phyloP scores from a whole-genome alignment of 2,329 filamentous ascomycete genomes.

The Dryadomyces quercus-mongolicae region DNA sequence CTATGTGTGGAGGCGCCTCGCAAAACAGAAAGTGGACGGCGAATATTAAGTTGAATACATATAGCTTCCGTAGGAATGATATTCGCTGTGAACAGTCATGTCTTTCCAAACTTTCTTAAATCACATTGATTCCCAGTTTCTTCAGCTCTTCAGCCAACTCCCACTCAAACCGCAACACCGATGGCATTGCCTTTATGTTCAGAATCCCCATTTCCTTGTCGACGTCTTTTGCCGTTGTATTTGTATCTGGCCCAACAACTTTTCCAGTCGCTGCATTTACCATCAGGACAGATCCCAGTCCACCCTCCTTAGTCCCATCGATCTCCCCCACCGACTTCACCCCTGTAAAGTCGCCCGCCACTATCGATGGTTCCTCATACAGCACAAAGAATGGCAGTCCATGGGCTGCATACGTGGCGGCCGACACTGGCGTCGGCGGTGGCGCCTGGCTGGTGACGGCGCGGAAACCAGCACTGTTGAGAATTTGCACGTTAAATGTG shows the following conservation, averaged over 20 bases:
- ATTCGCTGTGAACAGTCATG: no score
- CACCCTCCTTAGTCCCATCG: not conserved
- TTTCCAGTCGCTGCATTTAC: not conserved
- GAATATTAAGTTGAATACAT: not conserved
- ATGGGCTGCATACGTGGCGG: no score
- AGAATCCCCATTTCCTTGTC: not conserved
- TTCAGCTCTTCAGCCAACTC: not conserved
- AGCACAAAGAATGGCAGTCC: no score
- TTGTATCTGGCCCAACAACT: not conserved
- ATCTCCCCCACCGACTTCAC: no score
- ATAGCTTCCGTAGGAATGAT: not conserved
- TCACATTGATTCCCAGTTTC: not conserved
- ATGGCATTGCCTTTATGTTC: not conserved
- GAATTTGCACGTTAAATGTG: conserved; percentile 4
- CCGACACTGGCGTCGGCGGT: conserved; percentile 1
- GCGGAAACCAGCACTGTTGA: conserved; percentile 1
- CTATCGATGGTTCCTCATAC: no score
- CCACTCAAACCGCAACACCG: not conserved
- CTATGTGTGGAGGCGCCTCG: not conserved
- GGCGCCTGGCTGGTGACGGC: not conserved
- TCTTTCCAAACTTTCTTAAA: no score
- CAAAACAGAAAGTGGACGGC: not conserved
- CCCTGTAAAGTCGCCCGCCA: no score
- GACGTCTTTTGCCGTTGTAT: not conserved
- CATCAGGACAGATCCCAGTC: not conserved